Base-by-base conservation (phyloP, 2,329 filamentous ascomycete genomes). In the Bipolaris victoriae region DNA sequence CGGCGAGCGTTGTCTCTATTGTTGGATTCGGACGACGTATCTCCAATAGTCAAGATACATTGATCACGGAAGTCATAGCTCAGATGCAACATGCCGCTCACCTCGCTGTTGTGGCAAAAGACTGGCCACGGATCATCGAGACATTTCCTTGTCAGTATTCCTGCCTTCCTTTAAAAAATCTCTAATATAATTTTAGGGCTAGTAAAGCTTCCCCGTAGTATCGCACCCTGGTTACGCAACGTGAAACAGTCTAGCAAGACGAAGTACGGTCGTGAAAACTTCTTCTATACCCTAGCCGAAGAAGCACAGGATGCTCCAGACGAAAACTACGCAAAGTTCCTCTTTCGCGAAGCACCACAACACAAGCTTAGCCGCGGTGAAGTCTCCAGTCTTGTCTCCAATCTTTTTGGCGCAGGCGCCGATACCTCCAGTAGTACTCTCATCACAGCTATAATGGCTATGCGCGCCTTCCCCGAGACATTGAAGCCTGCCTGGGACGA, bases 11-110 rank as follows among this genome's bases (percentile, higher is more conserved):
- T 1, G 81, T 84, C 0, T 82, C 79, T 5, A 82, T 84, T 45
- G 84, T 87, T 58, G 84, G 81, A 0, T 86, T 84, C 64, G 84
- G 84, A 0, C 74, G 84, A 3, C 76, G 84, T 5, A 79, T 85
- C 1, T 79, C 77, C 6, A 79, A 69, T 49, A 80, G 71, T 65
- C 75, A 80, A 20, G 84, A 86, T 62, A 83, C 84, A 2, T 83
- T 85, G 63, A 82, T 86, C 57, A 84, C 83, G 3, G 84, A 86
- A 67, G 84, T 83, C 9, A 82, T 86, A 55, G 80, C 82, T 0
- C 75, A 83, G 31, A 83, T 86, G 79, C 82, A 86, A 55, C 77
- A 83, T 50, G 83, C 84, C 1, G 84, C 83, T 1, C 83, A 84
- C 51, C 73, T 86, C 7, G 75, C 77, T 13, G 75, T 77, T 1